These are phyloP conservation scores for Zizania palustris DNA, from an alignment of 202 grass and related monocot species.

Conservation along the genomic window DNA sequence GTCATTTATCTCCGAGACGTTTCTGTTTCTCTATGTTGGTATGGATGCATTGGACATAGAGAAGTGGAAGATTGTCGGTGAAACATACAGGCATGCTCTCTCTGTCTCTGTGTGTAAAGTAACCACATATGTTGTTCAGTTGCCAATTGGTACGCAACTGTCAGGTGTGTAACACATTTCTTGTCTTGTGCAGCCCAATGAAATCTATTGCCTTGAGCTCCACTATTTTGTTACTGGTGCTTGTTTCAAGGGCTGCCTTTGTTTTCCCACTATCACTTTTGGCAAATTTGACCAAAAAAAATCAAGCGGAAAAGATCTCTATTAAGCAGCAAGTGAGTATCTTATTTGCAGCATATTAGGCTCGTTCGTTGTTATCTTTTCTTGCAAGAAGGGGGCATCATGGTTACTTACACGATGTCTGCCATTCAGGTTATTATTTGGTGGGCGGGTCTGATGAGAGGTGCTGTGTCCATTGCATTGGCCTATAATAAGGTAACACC, in stretches of 20 bases:
- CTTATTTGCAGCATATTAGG: conserved; percentile 17
- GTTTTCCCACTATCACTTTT: conserved; percentile 78
- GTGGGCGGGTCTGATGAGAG: conserved; percentile 97
- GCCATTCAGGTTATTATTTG: conserved; percentile 72
- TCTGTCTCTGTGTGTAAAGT: neutral
- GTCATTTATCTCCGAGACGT: conserved; percentile 89
- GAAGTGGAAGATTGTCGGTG: conserved; percentile 79
- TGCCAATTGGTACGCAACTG: neutral
- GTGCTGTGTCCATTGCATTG: conserved; percentile 90
- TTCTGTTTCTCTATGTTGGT: conserved; percentile 94
- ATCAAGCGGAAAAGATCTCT: conserved; percentile 58
- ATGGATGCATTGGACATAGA: conserved; percentile 99
- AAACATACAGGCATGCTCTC: conserved; percentile 51
- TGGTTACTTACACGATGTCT: conserved; percentile 36
- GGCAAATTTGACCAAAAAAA: conserved; percentile 79
- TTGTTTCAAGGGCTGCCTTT: conserved; percentile 89
- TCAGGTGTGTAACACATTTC: conserved; percentile 14
- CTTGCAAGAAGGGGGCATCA: neutral
- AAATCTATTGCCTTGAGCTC: conserved; percentile 70
- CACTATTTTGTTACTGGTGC: conserved; percentile 70
- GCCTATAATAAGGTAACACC: conserved; percentile 81
- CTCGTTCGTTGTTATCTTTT: conserved; percentile 36
- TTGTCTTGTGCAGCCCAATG: conserved; percentile 56
- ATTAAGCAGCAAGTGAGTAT: conserved; percentile 81
- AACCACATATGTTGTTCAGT: conserved; percentile 3